Evolutionary conservation across 1,139 yeast genomes (phyloP), one percentile per base, ranked within the genome.

Genomic region (Cylindricascospora bacillispora): DNA sequence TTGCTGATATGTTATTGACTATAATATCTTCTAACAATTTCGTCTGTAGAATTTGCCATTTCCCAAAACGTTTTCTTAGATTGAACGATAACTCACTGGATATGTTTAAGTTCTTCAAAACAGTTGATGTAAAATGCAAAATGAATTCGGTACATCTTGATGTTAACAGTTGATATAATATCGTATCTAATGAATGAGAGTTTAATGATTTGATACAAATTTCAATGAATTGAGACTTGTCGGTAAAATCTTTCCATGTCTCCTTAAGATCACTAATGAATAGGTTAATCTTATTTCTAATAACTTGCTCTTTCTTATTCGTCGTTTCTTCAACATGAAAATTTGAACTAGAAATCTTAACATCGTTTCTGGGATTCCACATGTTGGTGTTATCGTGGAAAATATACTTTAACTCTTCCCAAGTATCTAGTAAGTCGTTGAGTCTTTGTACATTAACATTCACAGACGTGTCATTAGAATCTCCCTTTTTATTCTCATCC

Each of bases 351-450:
- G 40, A 40, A 6, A 46, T 46, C 19, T 46, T 18, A 13, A 25
- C 20, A 16, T 13, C 15, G 5, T 20, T 33, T 11, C 35, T 34
- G 22, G 26, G 26, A 18, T 38, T 35, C 50, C 52, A 48, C n/a
- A 37, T 17, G 32, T 32, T 29, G 18, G 34, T 36, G 52, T 58
- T 53, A 16, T 50, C 57, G 15, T 54, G 35, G 21, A 56, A 45
- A 17, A 43, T 35, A 18, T 44, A 49, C 28, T 56, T 55, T 14
- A 56, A 37, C 9, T 40, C 44, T 5, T 44, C 50, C 16, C 43
- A 39, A 9, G 32, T 9, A 12, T 27, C 22, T 13, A 37, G 25
- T 13, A 33, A 20, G 10, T 19, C 26, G 11, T 19, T n/a, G 6
- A 24, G 13, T 18, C 31, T 32, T 15, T 34, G 16, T 17, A 27